Percentiles rank a stretch among this genome's conserved stretches.
These are phyloP conservation scores for Schwanniomyces sp. DNA, from an alignment of 805 yeast genomes.

Conservation along the genomic window DNA sequence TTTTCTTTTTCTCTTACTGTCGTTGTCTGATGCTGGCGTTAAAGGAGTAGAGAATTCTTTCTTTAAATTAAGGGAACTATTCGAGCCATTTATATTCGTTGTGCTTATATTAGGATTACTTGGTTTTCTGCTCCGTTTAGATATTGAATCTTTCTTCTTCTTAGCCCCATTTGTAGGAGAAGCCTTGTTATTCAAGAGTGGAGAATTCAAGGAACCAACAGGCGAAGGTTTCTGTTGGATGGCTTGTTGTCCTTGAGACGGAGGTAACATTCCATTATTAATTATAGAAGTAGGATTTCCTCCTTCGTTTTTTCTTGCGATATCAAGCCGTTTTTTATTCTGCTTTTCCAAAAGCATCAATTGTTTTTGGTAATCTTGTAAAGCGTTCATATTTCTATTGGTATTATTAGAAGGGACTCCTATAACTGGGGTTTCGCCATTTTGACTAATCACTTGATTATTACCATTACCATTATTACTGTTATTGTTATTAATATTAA, in stretches of 20 bases:
- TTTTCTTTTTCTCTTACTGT: slow-evolving; percentile 18
- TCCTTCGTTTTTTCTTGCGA: slow-evolving; percentile 40
- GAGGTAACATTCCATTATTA: slow-evolving; percentile 22
- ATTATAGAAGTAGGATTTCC: slow-evolving; percentile 13
- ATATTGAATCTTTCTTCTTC: slow-evolving; percentile 31
- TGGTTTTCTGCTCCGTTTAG: slow-evolving; percentile 34
- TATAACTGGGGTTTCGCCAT: not conserved
- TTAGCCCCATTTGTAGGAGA: slow-evolving; percentile 29
- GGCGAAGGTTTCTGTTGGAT: slow-evolving; percentile 21
- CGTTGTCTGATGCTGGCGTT: slow-evolving; percentile 42
- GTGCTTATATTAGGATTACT: slow-evolving; percentile 12
- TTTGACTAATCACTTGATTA: not conserved
- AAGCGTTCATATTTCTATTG: slow-evolving; percentile 49
- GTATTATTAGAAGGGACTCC: slow-evolving; percentile 2
- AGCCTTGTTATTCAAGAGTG: slow-evolving; percentile 32
- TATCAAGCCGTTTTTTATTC: slow-evolving; percentile 65
- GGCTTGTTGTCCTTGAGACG: slow-evolving; percentile 13
- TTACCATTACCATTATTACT: not conserved
- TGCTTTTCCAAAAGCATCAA: slow-evolving; percentile 72
- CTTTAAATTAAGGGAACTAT: slow-evolving; percentile 22
- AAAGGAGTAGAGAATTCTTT: slow-evolving; percentile 39
- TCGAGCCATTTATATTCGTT: slow-evolving; percentile 7
- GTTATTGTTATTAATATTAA: not conserved
- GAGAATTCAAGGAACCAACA: slow-evolving; percentile 29
- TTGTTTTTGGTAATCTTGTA: slow-evolving; percentile 82